These are phyloP conservation scores for Rhododendron griersonianum DNA, from an alignment of 148 eudicot genomes.

Conservation along the genomic window DNA sequence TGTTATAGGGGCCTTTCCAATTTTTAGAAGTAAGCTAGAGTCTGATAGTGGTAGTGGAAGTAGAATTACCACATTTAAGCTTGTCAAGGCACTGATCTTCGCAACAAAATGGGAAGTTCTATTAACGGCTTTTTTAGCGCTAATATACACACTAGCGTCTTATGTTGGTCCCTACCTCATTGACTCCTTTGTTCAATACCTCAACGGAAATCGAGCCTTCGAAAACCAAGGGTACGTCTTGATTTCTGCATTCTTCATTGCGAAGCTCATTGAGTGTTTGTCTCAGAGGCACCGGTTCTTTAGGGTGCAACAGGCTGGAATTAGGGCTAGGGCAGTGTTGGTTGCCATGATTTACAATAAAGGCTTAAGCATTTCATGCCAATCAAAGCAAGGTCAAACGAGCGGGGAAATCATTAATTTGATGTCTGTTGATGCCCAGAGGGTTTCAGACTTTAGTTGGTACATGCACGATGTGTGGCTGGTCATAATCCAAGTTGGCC, in stretches of 20 bases:
- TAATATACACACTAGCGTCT: constrained; percentile 30
- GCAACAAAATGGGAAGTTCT: constrained; percentile 33
- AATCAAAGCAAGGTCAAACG: constrained; percentile 44
- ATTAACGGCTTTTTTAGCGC: constrained; percentile 28
- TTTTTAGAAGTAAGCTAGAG: no score
- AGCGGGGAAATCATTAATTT: constrained; percentile 58
- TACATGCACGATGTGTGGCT: constrained; percentile 46
- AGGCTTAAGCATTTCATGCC: constrained; percentile 43
- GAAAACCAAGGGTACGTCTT: background rate
- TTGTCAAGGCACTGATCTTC: constrained; percentile 37
- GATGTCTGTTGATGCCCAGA: constrained; percentile 58
- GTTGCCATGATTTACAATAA: constrained; percentile 46
- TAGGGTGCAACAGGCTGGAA: constrained; percentile 33
- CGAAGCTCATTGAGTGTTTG: constrained; percentile 48
- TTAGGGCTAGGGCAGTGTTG: constrained; percentile 38
- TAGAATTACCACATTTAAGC: constrained; percentile 22
- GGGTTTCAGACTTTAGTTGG: constrained; percentile 39
- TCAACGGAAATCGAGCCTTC: constrained; percentile 27
- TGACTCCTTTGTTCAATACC: constrained; percentile 43
- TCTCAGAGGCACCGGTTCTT: constrained; percentile 45
- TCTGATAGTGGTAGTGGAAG: no score
- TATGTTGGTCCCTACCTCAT: constrained; percentile 51
- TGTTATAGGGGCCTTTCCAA: no score
- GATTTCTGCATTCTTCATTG: constrained; percentile 34
- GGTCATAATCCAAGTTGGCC: constrained; percentile 35